Base-by-base conservation (phyloP, 2,329 filamentous ascomycete genomes). In the Fusarium annulatum region DNA sequence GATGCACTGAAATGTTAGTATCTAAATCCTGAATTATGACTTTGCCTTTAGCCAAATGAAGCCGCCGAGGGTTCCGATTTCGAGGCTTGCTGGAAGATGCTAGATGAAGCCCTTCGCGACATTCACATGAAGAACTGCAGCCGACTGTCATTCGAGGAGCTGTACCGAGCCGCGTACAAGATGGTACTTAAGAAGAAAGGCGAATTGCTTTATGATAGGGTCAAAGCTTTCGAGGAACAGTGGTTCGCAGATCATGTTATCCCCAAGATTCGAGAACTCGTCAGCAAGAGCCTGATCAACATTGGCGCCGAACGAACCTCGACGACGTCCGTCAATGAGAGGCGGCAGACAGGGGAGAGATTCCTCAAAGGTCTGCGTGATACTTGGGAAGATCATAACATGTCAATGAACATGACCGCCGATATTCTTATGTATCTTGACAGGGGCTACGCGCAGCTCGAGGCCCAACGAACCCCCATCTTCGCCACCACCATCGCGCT, bases 341-440 rank as follows among this genome's bases (percentile, higher is more conserved):
- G 93, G 62, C 88, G 94, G 52, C 89, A 92, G 48, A 92, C 93
- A 41, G 95, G 95, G 53, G 95, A 97, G 82, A 91, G 88, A 78
- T 97, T 98, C 73, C 83, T 99, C 66, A 90, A 89, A 62, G 92
- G 90, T 0, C 82, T 98, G 19, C 92, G 92, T 76, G 87, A 91
- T 65, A 90, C 92, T 5, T 99, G 95, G 94, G 90, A 95, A 69
- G 93, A 97, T 71, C 95, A 99, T 80, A 94, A 95, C 80, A 89
- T 93, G 64, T 95, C 93, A 49, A 97, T 97, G 94, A 95, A 94
- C 79, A 98, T 98, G 96, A 92, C 94, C 57, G 95, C 95, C 8
- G 96, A 98, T 81, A 94, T 98, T 38, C 87, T 98, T 58, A 98
- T 98, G 95, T 98, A 98, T 80, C 94, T 99, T 87, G 96, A 99